Conservation (phyloP, 768 basidiomycete species). For the Naganishia vishniacii region DNA sequence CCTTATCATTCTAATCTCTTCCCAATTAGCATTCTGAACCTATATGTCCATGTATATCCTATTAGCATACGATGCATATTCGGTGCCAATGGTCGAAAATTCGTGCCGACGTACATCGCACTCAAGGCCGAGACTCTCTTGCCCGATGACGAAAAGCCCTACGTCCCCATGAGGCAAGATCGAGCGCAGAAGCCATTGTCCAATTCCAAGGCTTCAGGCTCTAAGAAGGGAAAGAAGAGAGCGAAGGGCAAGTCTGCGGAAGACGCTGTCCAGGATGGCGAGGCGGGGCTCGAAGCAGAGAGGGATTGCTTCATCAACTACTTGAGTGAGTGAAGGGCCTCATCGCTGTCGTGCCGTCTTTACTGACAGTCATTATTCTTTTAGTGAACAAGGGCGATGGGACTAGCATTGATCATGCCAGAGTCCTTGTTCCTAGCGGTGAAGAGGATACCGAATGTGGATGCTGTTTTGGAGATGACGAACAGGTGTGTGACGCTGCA, state of each 20-base stretch:
- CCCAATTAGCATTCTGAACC: slow-evolving; percentile 52
- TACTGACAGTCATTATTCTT: not conserved
- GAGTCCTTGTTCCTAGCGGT: slow-evolving; percentile 52
- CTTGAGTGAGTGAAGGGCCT: slow-evolving; percentile 32
- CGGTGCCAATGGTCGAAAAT: slow-evolving; percentile 52
- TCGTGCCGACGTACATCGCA: slow-evolving; percentile 62
- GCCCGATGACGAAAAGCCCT: slow-evolving; percentile 38
- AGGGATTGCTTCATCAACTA: slow-evolving; percentile 53
- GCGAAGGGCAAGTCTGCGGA: slow-evolving; percentile 29
- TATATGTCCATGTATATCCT: slow-evolving; percentile 57
- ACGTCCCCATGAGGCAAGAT: slow-evolving; percentile 31
- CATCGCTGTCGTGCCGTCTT: slow-evolving; percentile 29
- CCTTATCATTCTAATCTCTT: slow-evolving; percentile 13
- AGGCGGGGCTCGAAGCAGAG: slow-evolving; percentile 36
- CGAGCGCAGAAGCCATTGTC: slow-evolving; percentile 51
- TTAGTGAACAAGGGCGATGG: slow-evolving; percentile 38
- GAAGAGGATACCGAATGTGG: slow-evolving; percentile 72
- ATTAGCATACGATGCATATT: slow-evolving; percentile 58
- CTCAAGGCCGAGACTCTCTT: slow-evolving; percentile 50
- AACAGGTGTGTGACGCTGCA: slow-evolving; percentile 57
- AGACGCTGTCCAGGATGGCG: not conserved
- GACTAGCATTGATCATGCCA: slow-evolving; percentile 50
- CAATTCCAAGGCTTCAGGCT: slow-evolving; percentile 39
- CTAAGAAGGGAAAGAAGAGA: slow-evolving; percentile 49
- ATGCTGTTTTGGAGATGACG: slow-evolving; percentile 71